Percentiles rank a stretch among this genome's conserved stretches.
phyloP scores from a whole-genome alignment of 805 yeast genomes.

The Kuraishia molischiana region DNA sequence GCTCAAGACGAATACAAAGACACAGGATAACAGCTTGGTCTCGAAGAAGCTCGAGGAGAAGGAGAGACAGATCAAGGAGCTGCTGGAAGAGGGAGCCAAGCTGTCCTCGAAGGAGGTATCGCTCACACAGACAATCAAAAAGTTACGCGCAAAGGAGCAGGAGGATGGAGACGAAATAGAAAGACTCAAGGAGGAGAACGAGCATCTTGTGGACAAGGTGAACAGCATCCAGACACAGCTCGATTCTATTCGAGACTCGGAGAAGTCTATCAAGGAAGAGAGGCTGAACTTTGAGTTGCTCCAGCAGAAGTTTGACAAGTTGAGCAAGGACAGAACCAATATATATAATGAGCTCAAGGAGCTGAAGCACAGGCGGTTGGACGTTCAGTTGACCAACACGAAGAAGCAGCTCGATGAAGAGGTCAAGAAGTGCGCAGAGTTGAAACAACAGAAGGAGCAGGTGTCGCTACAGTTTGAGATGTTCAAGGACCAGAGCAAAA shows the following conservation, averaged over 20 bases:
- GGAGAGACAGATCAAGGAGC: conserved; percentile 54
- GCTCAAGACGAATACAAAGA: not conserved
- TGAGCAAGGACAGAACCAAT: conserved; percentile 13
- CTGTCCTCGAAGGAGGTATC: conserved; percentile 64
- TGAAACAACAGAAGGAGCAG: conserved; percentile 13
- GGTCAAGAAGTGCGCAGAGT: conserved; percentile 14
- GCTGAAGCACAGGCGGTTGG: conserved; percentile 21
- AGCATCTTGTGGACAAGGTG: conserved; percentile 15
- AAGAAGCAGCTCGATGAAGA: conserved; percentile 24
- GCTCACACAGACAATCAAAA: conserved; percentile 56
- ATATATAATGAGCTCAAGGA: conserved; percentile 19
- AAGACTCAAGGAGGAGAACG: conserved; percentile 16
- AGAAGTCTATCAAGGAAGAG: conserved; percentile 20
- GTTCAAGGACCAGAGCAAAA: conserved; percentile 14
- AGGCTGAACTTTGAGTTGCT: conserved; percentile 16
- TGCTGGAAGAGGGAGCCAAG: conserved; percentile 69
- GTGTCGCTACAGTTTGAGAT: conserved; percentile 10
- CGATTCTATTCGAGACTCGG: conserved; percentile 9
- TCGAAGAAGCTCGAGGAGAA: conserved; percentile 29
- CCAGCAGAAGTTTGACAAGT: conserved; percentile 13
- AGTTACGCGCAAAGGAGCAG: conserved; percentile 37
- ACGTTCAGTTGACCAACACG: conserved; percentile 20
- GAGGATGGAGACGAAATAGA: conserved; percentile 26
- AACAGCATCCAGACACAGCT: conserved; percentile 19
- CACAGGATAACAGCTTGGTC: conserved; percentile 6